phyloP scores from a whole-genome alignment of 371 early-diverging fungal genomes.

The Mucor ambiguus region DNA sequence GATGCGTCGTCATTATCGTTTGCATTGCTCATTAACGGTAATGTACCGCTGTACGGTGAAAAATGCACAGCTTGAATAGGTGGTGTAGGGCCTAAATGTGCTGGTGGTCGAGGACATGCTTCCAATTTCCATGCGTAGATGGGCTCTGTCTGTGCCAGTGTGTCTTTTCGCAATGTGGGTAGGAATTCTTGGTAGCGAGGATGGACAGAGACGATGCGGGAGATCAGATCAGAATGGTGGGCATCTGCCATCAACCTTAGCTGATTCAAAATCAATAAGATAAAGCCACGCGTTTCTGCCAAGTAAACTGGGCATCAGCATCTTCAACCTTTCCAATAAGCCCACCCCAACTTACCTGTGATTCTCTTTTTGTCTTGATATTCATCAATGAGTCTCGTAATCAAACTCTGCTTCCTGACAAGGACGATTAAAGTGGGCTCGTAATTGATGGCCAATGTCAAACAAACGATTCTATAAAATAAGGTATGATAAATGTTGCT shows the following conservation, averaged over 20 bases:
- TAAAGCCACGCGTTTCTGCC: conserved; percentile 39
- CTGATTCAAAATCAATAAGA: conserved; percentile 43
- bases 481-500: conserved; percentile 48
- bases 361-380: conserved; percentile 25
- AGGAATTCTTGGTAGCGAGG: conserved; percentile 33
- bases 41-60: conserved; percentile 38
- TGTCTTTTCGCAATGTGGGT: conserved; percentile 42
- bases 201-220: conserved; percentile 27
- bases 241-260: conserved; percentile 43
- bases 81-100: conserved; percentile 48
- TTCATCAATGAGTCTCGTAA: conserved; percentile 40
- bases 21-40: conserved; percentile 36
- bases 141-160: conserved; percentile 35
- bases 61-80: conserved; percentile 40
- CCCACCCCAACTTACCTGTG: conserved; percentile 30
- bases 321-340: background rate
- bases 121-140: conserved; percentile 42
- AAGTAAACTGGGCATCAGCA: background rate
- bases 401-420: conserved; percentile 33
- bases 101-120: conserved; percentile 47
- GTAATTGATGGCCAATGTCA: conserved; percentile 29
- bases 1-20: conserved; percentile 22
- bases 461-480: conserved; percentile 40
- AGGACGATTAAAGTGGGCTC: conserved; percentile 28
- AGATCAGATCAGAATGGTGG: conserved; percentile 24